Evolutionary conservation across 2,329 filamentous ascomycete genomes (phyloP), one percentile per base, ranked within the genome.

Genomic region (Pestalotiopsis sp.): DNA sequence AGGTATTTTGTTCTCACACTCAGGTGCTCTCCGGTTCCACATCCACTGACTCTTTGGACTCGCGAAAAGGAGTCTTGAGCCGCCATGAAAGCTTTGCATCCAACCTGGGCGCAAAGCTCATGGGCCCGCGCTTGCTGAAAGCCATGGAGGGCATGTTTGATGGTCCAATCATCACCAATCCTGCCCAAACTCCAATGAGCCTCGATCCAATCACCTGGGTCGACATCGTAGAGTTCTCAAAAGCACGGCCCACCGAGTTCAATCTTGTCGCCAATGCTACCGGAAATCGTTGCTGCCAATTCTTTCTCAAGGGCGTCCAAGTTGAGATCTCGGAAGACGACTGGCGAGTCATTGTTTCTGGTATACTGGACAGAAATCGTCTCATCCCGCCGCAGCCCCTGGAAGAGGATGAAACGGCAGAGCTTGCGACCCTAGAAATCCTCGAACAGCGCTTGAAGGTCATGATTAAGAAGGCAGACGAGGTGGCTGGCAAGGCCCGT

Each of bases 301-400:
- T 97, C 79, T 90, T 91, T 76, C 90, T 93, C 72, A 94, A 94
- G 76, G 92, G 94, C 70, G 87, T 91, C 72, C 89, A 92, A 62
- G 91, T 97, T 9, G 93, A 97, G 81, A 95, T 97, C 70, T 90
- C 90, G 20, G 93, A 97, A 78, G 93, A 97, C 78, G 94, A 97
- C 77, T 97, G 91, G 85, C 87, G 94, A 57, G 83, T 97, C 72
- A 95, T 97, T 72, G 90, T 90, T 67, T 95, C 92, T 52, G 93
- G 94, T 36, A 92, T 93, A 72, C 89, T 95, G 12, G 93, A 97
- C 79, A 91, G 93, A 76, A 84, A 87, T 69, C 75, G 75, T 20
- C 88, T 94, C 80, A 93, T 94, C 20, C 91, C 93, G 2, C 91
- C 92, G 14, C 90, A 95, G 71, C 93, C 93, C 0, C 91, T 96